Evolutionary conservation across 2,329 filamentous ascomycete species (phyloP).

Genomic region (Colletotrichum sp.): DNA sequence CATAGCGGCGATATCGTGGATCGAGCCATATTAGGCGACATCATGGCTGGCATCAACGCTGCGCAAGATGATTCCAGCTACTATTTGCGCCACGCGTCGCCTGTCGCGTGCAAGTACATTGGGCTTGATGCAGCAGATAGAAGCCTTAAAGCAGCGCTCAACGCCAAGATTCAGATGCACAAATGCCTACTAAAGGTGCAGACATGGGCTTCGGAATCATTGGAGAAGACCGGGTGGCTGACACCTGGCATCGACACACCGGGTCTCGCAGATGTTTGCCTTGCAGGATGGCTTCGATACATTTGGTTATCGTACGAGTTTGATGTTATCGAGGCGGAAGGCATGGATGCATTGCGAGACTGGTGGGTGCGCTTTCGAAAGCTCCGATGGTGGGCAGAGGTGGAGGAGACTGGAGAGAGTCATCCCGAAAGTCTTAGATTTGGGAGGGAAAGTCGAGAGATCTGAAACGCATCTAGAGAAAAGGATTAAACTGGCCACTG

Average conservation of each 20-base stretch:
- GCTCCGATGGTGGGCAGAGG: slow-evolving; percentile 24
- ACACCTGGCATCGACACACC: slow-evolving; percentile 24
- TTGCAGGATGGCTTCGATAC: slow-evolving; percentile 23
- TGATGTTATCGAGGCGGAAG: slow-evolving; percentile 18
- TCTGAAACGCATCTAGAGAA: background rate
- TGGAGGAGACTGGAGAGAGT: slow-evolving; percentile 21
- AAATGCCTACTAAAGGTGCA: slow-evolving; percentile 20
- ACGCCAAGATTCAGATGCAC: slow-evolving; percentile 13
- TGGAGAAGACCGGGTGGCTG: slow-evolving; percentile 24
- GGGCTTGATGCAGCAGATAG: slow-evolving; percentile 21
- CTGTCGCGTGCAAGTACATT: slow-evolving; percentile 10
- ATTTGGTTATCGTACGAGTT: slow-evolving; percentile 21
- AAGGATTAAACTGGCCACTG: rapidly evolving
- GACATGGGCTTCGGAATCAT: slow-evolving; percentile 1
- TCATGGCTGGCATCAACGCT: slow-evolving; percentile 16
- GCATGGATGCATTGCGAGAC: slow-evolving; percentile 7
- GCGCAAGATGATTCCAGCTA: slow-evolving; percentile 2
- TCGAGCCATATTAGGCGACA: slow-evolving; percentile 15
- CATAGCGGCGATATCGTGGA: background rate
- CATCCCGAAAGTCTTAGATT: background rate
- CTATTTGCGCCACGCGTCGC: slow-evolving; percentile 22
- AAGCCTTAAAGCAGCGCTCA: slow-evolving; percentile 9
- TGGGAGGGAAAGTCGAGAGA: background rate
- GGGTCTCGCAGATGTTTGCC: slow-evolving; percentile 22
- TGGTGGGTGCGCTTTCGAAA: slow-evolving; percentile 24